A percentile compares a stretch with the other conserved stretches of the same genome.
Evolutionary conservation across 768 basidiomycete genomes (phyloP).

Genomic region (Serendipita vermifera): DNA sequence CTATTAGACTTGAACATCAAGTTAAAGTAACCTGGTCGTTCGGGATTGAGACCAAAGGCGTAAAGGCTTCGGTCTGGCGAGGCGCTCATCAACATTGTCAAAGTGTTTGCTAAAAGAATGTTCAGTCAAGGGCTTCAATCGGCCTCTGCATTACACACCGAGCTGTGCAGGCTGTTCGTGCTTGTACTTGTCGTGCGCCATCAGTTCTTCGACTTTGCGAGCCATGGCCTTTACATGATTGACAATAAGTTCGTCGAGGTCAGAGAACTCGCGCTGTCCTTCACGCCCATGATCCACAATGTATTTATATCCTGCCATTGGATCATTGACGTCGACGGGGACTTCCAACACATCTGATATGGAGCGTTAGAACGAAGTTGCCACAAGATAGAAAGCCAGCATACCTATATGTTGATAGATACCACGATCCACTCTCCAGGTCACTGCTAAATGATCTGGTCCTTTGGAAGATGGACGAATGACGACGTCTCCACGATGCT

Average conservation of each 20-base stretch:
- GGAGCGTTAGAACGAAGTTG: too few relatives aligned
- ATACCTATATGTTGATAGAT: constrained; percentile 92
- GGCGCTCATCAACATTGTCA: constrained; percentile 53
- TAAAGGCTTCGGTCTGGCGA: constrained; percentile 94
- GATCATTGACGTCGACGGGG: constrained; percentile 61
- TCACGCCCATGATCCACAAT: constrained; percentile 39
- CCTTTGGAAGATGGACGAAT: constrained; percentile 95
- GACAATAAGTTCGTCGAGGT: constrained; percentile 93
- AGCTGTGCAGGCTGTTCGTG: constrained; percentile 77
- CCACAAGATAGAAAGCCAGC: constrained; percentile 19
- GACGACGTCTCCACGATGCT: constrained; percentile 90
- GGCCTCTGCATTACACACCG: too few relatives aligned
- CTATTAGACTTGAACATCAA: constrained; percentile 90
- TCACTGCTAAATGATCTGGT: constrained; percentile 83
- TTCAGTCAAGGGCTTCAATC: background rate
- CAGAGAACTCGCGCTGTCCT: constrained; percentile 61
- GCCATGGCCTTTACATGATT: constrained; percentile 93
- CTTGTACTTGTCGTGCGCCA: constrained; percentile 92
- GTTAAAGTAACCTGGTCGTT: constrained; percentile 84
- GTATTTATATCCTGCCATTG: constrained; percentile 48
- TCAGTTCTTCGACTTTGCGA: constrained; percentile 84
- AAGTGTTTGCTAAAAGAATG: constrained; percentile 8
- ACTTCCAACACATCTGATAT: constrained; percentile 62
- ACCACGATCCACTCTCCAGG: constrained; percentile 97
- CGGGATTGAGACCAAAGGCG: constrained; percentile 83